A percentile compares a stretch with the other conserved stretches of the same genome.
Conservation (phyloP, 1,139 yeast genomes). For the Hansenula sp. region DNA sequence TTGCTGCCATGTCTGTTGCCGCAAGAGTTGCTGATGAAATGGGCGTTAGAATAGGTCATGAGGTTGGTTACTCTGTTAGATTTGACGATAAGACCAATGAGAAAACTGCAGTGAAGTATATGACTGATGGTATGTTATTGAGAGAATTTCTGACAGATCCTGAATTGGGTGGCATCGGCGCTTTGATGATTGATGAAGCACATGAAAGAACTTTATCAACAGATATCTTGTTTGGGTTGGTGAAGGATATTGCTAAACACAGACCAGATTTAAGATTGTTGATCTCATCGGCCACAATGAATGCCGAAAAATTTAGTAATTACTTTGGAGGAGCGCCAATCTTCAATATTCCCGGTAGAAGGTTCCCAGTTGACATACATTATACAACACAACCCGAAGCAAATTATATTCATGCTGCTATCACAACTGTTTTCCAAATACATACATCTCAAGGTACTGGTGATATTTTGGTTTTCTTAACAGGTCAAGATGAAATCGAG, state of each 20-base stretch:
- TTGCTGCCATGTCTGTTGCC: conserved; percentile 94
- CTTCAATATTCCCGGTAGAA: conserved; percentile 83
- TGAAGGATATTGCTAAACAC: conserved; percentile 63
- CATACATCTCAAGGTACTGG: conserved; percentile 75
- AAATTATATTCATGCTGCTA: conserved; percentile 83
- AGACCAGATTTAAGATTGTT: conserved; percentile 70
- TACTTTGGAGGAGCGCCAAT: conserved; percentile 84
- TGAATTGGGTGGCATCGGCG: conserved; percentile 62
- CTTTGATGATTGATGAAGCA: conserved; percentile 93
- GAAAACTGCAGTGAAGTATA: conserved; percentile 70
- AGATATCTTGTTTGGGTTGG: conserved; percentile 78
- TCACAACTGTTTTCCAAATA: conserved; percentile 76
- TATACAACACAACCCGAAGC: conserved; percentile 89
- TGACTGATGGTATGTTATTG: conserved; percentile 93
- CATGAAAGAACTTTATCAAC: conserved; percentile 94
- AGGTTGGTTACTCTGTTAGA: conserved; percentile 85
- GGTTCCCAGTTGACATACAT: conserved; percentile 83
- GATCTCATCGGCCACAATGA: conserved; percentile 92
- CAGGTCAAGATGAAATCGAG: conserved; percentile 96
- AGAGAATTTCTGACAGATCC: conserved; percentile 84
- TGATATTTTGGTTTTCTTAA: conserved; percentile 84
- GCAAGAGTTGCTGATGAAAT: conserved; percentile 87
- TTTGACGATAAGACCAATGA: conserved; percentile 74
- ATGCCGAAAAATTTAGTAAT: conserved; percentile 77
- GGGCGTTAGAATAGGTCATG: conserved; percentile 64